phyloP scores from a whole-genome alignment of 1,284 basidiomycete genomes.

The Ustilago esculenta region DNA sequence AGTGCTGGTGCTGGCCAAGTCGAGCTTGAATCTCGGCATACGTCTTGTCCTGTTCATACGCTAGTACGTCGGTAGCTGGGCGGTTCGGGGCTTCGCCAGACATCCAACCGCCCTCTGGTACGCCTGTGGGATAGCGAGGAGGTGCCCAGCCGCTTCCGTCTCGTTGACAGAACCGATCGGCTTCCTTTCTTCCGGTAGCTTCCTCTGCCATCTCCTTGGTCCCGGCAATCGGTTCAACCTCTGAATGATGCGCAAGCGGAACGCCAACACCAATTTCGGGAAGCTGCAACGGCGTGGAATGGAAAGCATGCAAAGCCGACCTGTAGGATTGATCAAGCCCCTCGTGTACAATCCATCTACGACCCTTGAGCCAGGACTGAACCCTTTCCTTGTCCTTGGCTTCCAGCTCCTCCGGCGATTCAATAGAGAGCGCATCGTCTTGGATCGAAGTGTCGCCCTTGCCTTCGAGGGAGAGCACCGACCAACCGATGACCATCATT shows the following conservation, averaged over 20 bases:
- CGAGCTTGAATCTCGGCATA: slow-evolving; percentile 47
- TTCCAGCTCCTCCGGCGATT: slow-evolving; percentile 15
- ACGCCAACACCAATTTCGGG: slow-evolving; percentile 1
- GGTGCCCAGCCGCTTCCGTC: slow-evolving; percentile 55
- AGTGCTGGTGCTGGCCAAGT: not conserved
- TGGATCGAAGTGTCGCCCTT: slow-evolving; percentile 70
- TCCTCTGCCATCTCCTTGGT: not conserved
- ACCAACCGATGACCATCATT: slow-evolving; percentile 95
- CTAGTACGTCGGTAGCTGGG: slow-evolving; percentile 24
- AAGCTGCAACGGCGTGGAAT: slow-evolving; percentile 15
- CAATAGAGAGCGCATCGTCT: slow-evolving; percentile 65
- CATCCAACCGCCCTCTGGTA: slow-evolving; percentile 41
- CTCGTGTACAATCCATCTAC: slow-evolving; percentile 48
- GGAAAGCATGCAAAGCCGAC: slow-evolving; percentile 19
- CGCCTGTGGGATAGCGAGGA: slow-evolving; percentile 42
- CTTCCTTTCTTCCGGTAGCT: not conserved
- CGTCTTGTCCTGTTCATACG: slow-evolving; percentile 37
- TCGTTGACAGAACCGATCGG: slow-evolving; percentile 20
- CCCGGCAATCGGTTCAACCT: not conserved
- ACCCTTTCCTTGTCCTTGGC: slow-evolving; percentile 39
- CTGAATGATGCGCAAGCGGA: slow-evolving; percentile 11
- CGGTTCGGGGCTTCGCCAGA: slow-evolving; percentile 37
- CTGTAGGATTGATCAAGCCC: slow-evolving; percentile 52
- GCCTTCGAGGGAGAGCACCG: slow-evolving; percentile 72
- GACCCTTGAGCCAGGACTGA: slow-evolving; percentile 40